Evolutionary conservation across 1,284 basidiomycete species (phyloP).

Genomic region (Fomitopsis betulina): DNA sequence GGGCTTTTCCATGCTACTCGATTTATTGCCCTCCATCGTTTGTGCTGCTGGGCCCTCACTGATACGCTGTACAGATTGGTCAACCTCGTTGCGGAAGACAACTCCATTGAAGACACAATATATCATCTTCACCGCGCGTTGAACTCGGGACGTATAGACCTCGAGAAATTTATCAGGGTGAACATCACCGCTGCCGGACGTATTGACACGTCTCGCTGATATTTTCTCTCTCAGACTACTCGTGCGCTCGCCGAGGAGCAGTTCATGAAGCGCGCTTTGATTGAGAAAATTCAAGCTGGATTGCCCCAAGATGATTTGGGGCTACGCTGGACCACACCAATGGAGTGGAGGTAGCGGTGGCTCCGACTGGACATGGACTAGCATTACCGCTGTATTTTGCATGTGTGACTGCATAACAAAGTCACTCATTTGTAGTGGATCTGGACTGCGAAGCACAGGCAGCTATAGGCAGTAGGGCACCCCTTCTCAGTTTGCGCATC

Average conservation of each 20-base stretch:
- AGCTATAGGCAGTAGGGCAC: not conserved
- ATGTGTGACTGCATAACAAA: not conserved
- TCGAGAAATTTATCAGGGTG: slow-evolving; percentile 89
- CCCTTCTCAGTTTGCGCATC: not conserved
- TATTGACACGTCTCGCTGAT: not conserved
- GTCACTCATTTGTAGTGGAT: not conserved
- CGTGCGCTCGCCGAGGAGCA: slow-evolving; percentile 90
- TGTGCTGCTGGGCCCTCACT: slow-evolving; percentile 2
- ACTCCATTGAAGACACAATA: slow-evolving; percentile 96
- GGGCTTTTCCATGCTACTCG: not conserved
- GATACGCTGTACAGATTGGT: slow-evolving; percentile 61
- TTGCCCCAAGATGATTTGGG: slow-evolving; percentile 48
- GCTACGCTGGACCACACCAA: slow-evolving; percentile 13
- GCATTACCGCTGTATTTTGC: not conserved
- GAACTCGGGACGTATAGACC: slow-evolving; percentile 87
- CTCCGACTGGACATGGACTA: not conserved
- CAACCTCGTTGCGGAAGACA: slow-evolving; percentile 96
- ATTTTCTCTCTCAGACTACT: slow-evolving; percentile 54
- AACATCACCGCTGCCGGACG: slow-evolving; percentile 23
- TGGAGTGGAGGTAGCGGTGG: slow-evolving; percentile 13
- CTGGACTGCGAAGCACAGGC: not conserved
- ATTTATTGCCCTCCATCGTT: not conserved
- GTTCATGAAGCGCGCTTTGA: slow-evolving; percentile 88
- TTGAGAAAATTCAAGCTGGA: slow-evolving; percentile 78
- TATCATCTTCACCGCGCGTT: slow-evolving; percentile 95